Percentiles rank a stretch among this genome's conserved stretches.
Evolutionary conservation across 805 yeast species (phyloP).

Genomic region (Candida pini): DNA sequence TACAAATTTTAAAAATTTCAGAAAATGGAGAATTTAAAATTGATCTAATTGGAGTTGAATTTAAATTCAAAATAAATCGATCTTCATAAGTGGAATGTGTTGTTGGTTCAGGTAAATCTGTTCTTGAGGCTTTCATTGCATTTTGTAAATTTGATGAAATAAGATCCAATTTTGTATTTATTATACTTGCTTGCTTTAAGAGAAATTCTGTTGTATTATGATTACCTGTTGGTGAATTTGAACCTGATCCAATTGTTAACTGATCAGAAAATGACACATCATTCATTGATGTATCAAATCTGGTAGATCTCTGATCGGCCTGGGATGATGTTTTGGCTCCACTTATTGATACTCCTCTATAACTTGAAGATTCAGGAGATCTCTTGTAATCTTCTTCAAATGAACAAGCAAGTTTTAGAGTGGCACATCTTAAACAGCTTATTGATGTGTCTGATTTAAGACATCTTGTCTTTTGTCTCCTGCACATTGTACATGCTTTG

Average conservation of each 20-base stretch:
- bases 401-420: constrained; percentile 48
- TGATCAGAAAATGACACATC: too few relatives aligned
- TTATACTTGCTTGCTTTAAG: too few relatives aligned
- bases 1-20: constrained; percentile 30
- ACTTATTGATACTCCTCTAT: too few relatives aligned
- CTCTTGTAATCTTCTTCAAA: constrained; percentile 32
- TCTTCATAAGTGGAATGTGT: neutral
- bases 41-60: constrained; percentile 20
- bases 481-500: constrained; percentile 29
- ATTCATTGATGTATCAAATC: too few relatives aligned
- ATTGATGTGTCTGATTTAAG: constrained; percentile 44
- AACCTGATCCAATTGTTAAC: too few relatives aligned
- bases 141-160: constrained; percentile 10
- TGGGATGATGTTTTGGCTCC: too few relatives aligned
- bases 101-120: constrained; percentile 4
- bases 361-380: too few relatives aligned
- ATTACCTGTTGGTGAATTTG: too few relatives aligned
- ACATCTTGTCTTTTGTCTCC: constrained; percentile 44
- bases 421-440: constrained; percentile 55
- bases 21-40: constrained; percentile 39
- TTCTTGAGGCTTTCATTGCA: constrained; percentile 7
- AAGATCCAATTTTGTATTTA: constrained; percentile 3
- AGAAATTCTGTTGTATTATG: too few relatives aligned
- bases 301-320: too few relatives aligned
- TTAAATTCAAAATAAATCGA: constrained; percentile 7